Conservation (phyloP, 805 yeast genomes). For the Cyberlindnera nakhonratchasimensis region DNA sequence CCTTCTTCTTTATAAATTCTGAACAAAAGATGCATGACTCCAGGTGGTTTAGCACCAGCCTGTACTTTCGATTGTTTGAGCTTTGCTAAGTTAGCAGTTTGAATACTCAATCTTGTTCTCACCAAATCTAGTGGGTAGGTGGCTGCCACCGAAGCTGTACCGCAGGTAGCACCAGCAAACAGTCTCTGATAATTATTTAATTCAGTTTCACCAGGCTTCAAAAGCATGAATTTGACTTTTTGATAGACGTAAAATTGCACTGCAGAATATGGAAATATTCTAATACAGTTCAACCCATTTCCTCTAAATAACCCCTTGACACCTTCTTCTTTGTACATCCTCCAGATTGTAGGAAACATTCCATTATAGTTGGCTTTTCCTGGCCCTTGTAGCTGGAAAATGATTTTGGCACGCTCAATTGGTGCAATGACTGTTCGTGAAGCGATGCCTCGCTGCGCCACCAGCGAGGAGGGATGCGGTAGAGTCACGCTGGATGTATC, state of each 20-base stretch:
- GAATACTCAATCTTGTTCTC: slow-evolving; percentile 83
- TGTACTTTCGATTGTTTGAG: slow-evolving; percentile 42
- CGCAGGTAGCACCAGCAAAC: slow-evolving; percentile 77
- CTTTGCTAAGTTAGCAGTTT: slow-evolving; percentile 63
- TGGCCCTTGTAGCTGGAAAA: slow-evolving; percentile 81
- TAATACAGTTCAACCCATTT: slow-evolving; percentile 81
- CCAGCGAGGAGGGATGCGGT: slow-evolving; percentile 68
- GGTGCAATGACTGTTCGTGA: slow-evolving; percentile 94
- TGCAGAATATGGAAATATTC: slow-evolving; percentile 92
- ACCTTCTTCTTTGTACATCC: slow-evolving; percentile 91
- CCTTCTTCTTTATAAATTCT: slow-evolving; percentile 76
- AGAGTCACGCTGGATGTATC: slow-evolving; percentile 37
- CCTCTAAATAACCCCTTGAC: slow-evolving; percentile 86
- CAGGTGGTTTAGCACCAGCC: slow-evolving; percentile 53
- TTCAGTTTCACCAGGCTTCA: slow-evolving; percentile 33
- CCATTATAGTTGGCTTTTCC: slow-evolving; percentile 53
- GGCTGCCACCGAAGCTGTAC: slow-evolving; percentile 69
- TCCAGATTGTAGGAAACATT: slow-evolving; percentile 64
- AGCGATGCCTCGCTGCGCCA: slow-evolving; percentile 71
- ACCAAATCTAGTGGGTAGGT: slow-evolving; percentile 93
- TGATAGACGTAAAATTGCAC: slow-evolving; percentile 90
- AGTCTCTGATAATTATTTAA: slow-evolving; percentile 58
- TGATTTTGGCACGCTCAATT: slow-evolving; percentile 87
- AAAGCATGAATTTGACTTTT: slow-evolving; percentile 42
- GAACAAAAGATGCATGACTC: slow-evolving; percentile 55